These are phyloP conservation scores for Pisolithus albus DNA, from an alignment of 768 basidiomycete genomes.

Conservation along the genomic window DNA sequence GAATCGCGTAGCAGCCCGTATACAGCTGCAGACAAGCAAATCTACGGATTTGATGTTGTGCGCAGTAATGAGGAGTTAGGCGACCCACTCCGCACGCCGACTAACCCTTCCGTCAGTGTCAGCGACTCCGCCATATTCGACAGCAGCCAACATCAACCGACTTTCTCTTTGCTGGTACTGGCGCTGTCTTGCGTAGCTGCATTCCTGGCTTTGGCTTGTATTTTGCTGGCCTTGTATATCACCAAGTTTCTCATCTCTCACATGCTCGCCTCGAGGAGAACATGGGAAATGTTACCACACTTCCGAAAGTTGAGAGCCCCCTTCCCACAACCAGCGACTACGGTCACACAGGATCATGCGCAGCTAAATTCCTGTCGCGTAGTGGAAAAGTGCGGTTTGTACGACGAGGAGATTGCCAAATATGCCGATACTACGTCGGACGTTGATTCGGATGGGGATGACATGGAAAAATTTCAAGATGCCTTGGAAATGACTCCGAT, in stretches of 20 bases:
- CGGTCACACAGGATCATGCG: not conserved
- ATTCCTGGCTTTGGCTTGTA: slow-evolving; percentile 18
- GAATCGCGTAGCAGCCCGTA: slow-evolving; percentile 18
- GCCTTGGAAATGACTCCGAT: slow-evolving; percentile 23
- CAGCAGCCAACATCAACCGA: not conserved
- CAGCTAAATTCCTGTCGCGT: not conserved
- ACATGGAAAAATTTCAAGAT: slow-evolving; percentile 25
- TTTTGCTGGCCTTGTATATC: slow-evolving; percentile 16
- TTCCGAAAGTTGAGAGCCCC: slow-evolving; percentile 6
- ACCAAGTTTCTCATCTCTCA: slow-evolving; percentile 13
- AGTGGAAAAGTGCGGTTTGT: slow-evolving; percentile 1
- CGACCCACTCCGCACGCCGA: not conserved
- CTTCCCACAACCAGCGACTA: not conserved
- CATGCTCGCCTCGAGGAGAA: slow-evolving; percentile 15
- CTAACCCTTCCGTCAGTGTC: not conserved
- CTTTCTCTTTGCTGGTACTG: slow-evolving; percentile 13
- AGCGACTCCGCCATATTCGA: not conserved
- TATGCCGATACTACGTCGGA: slow-evolving; percentile 12
- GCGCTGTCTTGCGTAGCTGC: slow-evolving; percentile 21
- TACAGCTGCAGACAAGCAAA: not conserved
- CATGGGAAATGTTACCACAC: slow-evolving; percentile 19
- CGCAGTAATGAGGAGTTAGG: not conserved
- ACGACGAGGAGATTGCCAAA: slow-evolving; percentile 1
- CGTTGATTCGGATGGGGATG: slow-evolving; percentile 19
- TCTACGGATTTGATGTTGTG: not conserved